Evolutionary conservation across 2,329 filamentous ascomycete genomes (phyloP), one percentile per base, ranked within the genome.

Genomic region (Microsporum canis): DNA sequence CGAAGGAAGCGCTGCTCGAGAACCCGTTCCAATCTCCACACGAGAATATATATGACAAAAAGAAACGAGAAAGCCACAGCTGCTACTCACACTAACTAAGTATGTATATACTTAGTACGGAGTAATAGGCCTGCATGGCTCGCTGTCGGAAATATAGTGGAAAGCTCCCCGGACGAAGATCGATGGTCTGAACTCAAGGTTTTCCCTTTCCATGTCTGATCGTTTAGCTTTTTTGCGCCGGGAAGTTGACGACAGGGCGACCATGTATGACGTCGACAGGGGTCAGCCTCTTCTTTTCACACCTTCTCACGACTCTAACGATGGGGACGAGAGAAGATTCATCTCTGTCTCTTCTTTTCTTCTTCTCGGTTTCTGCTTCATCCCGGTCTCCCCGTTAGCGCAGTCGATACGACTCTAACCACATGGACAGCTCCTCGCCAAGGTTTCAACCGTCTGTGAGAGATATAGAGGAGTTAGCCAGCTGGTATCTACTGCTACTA

Each of bases 211-310:
- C 39, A 12, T 14, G n/a, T 14, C 10, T 14, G 12, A 43, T 29
- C 12, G 17, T 33, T 53, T 53, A 53, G 12, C 45, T 8, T 53
- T 8, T 53, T 53, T 34, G n/a, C 41, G 12, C 23, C 38, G 34
- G 31, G 34, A 47, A 59, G 38, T 39, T 59, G 57, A 59, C 57
- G 57, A 59, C 57, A 59, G 34, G 57, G 7, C 38, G n/a, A 14
- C 57, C 57, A 34, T 59, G 41, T 45, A 59, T 59, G 57, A 41
- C 57, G 57, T 23, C 38, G 39, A 41, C 55, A 59, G 29, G 57
- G 57, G 29, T 17, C n/a, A 6, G 6, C n/a, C n/a, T 12, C 47
- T 23, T 33, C n/a, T 14, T 53, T 27, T 53, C 47, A 53, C 17
- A 23, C 17, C 17, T 23, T 23, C 17, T 23, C 17, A 23, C 17